Base-by-base conservation (phyloP, 2,329 filamentous ascomycete species). In the Fusarium sororula region DNA sequence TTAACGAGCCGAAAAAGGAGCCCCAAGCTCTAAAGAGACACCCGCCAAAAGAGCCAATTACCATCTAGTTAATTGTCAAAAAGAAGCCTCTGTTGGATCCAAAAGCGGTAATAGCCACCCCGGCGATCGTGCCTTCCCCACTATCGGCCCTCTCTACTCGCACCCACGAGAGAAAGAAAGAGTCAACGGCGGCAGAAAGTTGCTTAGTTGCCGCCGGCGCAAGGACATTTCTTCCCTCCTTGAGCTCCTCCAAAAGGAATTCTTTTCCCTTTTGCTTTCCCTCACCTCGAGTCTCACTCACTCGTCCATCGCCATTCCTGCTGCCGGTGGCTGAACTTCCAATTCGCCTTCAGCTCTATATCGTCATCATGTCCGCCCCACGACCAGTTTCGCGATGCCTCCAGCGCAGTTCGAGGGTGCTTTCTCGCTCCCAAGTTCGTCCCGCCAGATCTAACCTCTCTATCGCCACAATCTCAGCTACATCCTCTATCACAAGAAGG, bases 301-400 rank as follows among this genome's bases (percentile, higher is more conserved):
- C 37, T 35, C 39, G 17, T 24, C 32, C 8, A 37, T 48, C 39
- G 26, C 37, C 28, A 38, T n/a, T 26, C 42, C 48, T 45, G 38
- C 56, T 66, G 66, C 58, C 55, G 32, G 59, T 60, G 66, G 69
- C 84, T 86, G 70, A 72, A 26, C 30, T 60, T 58, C 48, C 57
- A 68, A 72, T 68, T 39, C 18, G 17, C 28, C 55, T 22, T 58
- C 54, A 38, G 47, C 57, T 37, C 41, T 35, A 22, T 56, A 41
- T 41, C 32, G 30, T 35, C 66, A 78, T 56, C 72, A 84, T 84
- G 82, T 79, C 82, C 63, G 80, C 82, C 63, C 76, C 80, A 48
- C 77, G 81, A 70, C 82, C 83, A 24, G 78, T 84, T 64, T 80
- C 82, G 66, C 80, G 83, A 73, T 84, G 81, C 77, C 79, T 84